phyloP scores from a whole-genome alignment of 805 yeast genomes.

The Myxozyma lipomycoides region DNA sequence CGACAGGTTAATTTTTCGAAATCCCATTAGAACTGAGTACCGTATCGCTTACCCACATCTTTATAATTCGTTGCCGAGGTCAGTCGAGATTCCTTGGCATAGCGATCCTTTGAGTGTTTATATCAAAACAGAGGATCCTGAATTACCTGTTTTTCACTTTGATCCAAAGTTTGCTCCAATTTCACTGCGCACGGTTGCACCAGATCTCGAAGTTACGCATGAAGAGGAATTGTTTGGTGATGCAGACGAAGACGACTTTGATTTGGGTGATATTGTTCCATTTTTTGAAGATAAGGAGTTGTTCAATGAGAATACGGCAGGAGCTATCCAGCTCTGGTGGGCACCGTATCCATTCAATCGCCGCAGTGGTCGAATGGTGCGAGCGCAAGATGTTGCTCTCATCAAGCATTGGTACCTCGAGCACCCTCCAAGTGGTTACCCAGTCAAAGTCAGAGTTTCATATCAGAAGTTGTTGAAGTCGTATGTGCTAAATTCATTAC shows the following conservation, averaged over 20 bases:
- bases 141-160: conserved; percentile 54
- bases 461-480: conserved; percentile 84
- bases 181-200: conserved; percentile 33
- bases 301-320: conserved; percentile 44
- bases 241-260: conserved; percentile 39
- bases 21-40: conserved; percentile 75
- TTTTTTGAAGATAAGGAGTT: conserved; percentile 47
- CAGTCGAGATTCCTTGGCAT: conserved; percentile 60
- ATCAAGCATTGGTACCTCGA: conserved; percentile 78
- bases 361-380: conserved; percentile 62
- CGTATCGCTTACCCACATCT: conserved; percentile 81
- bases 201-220: conserved; percentile 31
- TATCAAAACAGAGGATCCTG: conserved; percentile 47
- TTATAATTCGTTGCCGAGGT: conserved; percentile 71
- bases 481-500: conserved; percentile 67
- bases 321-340: conserved; percentile 65
- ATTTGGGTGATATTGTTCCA: conserved; percentile 49
- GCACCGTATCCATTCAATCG: conserved; percentile 84
- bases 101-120: conserved; percentile 58
- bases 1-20: conserved; percentile 79
- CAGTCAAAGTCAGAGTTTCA: conserved; percentile 77
- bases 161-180: conserved; percentile 58
- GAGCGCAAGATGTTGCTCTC: conserved; percentile 88
- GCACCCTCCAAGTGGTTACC: conserved; percentile 54
- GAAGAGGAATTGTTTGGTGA: conserved; percentile 28